phyloP scores from a whole-genome alignment of 495 filamentous ascomycete species.

The Penicillium salamii region DNA sequence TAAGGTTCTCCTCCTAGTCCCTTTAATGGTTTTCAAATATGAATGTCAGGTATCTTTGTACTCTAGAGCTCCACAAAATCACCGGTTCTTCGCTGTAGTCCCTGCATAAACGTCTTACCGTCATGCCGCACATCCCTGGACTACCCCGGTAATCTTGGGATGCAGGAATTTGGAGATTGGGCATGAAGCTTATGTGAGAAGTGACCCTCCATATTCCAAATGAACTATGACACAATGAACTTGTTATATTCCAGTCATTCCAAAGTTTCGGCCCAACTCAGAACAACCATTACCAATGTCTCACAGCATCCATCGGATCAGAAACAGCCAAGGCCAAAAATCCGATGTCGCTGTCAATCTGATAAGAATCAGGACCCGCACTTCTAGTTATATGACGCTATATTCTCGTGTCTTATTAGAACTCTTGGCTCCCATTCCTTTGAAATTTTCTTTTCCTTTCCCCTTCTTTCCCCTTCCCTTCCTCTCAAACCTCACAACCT shows the following conservation, averaged over 20 bases:
- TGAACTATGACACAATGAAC: no score
- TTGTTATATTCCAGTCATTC: neutral
- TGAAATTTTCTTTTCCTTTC: slow-evolving; percentile 1
- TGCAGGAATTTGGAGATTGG: no score
- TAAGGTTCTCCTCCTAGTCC: no score
- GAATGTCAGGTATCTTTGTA: no score
- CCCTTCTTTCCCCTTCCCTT: neutral
- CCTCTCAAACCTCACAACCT: neutral
- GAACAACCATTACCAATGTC: neutral
- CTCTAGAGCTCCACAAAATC: no score
- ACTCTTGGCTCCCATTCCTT: neutral
- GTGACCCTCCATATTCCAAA: no score
- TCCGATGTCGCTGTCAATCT: slow-evolving; percentile 10
- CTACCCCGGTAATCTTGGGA: no score
- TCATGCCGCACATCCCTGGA: no score
- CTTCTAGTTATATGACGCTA: neutral
- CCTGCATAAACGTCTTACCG: no score
- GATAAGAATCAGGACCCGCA: slow-evolving; percentile 9
- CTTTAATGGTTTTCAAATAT: no score
- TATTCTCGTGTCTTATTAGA: neutral
- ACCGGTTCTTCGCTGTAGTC: no score
- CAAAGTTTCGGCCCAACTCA: neutral
- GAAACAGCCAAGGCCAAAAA: slow-evolving; percentile 11
- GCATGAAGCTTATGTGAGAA: no score
- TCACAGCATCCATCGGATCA: slow-evolving; percentile 1